Evolutionary conservation across 83 land plant genomes (phyloP).

Genomic region (Thuja plicata): DNA sequence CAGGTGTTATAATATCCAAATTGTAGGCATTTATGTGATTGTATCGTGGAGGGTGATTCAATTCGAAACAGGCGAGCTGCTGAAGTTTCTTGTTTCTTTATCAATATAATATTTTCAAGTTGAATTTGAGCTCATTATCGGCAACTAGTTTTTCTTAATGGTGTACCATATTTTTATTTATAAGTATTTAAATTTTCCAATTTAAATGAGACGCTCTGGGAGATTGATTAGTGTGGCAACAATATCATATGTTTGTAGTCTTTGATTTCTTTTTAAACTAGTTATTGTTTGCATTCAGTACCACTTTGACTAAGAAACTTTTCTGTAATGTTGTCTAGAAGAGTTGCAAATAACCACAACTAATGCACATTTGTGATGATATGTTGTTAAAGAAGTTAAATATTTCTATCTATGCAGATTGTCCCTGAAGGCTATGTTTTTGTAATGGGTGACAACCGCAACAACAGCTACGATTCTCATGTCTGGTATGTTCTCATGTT

Average conservation of each 20-base stretch:
- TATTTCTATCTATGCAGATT: constrained; percentile 23
- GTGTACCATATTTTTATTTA: not conserved
- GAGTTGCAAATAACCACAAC: not conserved
- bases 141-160: not conserved
- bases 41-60: not conserved
- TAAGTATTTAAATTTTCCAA: not conserved
- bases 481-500: constrained; percentile 27
- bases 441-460: constrained; percentile 52
- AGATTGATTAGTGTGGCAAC: not conserved
- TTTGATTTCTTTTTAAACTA: not conserved
- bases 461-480: constrained; percentile 50
- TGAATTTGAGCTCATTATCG: not conserved
- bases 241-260: not conserved
- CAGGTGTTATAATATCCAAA: not conserved
- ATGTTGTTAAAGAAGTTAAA: constrained; percentile 3
- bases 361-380: not conserved
- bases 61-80: not conserved
- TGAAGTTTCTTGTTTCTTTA: not conserved
- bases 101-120: not conserved
- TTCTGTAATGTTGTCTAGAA: constrained; percentile 2
- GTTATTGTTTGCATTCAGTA: not conserved
- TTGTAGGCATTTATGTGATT: not conserved
- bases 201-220: not conserved
- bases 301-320: not conserved
- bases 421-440: constrained; percentile 47